Evolutionary conservation across 75 land plant genomes (phyloP), one percentile per base, ranked within the genome.

Genomic region (Azolla pinnata): DNA sequence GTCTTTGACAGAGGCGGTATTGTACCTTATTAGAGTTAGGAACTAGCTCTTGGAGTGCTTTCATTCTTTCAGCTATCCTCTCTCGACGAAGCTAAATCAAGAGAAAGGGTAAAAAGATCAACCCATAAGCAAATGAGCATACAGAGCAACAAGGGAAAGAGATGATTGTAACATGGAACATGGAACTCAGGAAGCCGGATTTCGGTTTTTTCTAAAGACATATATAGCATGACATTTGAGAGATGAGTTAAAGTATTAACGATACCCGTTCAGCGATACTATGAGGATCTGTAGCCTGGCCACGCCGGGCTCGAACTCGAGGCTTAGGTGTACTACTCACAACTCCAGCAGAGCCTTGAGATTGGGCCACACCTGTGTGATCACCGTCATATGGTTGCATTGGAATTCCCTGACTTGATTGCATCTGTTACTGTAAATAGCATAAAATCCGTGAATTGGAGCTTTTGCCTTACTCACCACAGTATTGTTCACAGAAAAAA

Each of bases 21-120:
- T n/a, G 18, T 57, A 83, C 98, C 87, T 95, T 95, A 56, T 86
- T 90, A 17, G 99, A 89, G 61, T 95, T 95, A 20, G 99, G 99
- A 21, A 95, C 90, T 35, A 95, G 76, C 44, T 83, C 96, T 72
- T 95, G 99, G 33, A 95, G 62, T 45, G 90, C 87, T 68, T 90
- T 95, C 88, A 95, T 75, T 55, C 96, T 81, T 66, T 86, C 97
- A 25, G 96, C 86, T 61, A 95, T 95, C 65, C 79, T 87, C 61
- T 84, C 90, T 52, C 99, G 79, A 44, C 99, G 80, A 50, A 81
- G 85, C 87, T 84, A 71, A 65, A 71, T 51, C 10, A n/a, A n/a
- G n/a, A n/a, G n/a, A n/a, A n/a, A n/a, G n/a, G n/a, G n/a, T n/a
- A n/a, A n/a, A n/a, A n/a, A n/a, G n/a, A n/a, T n/a, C n/a, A n/a